Evolutionary conservation across 306 rosid species (phyloP), one percentile per base, ranked within the genome.

Genomic region (Alnus rubra): DNA sequence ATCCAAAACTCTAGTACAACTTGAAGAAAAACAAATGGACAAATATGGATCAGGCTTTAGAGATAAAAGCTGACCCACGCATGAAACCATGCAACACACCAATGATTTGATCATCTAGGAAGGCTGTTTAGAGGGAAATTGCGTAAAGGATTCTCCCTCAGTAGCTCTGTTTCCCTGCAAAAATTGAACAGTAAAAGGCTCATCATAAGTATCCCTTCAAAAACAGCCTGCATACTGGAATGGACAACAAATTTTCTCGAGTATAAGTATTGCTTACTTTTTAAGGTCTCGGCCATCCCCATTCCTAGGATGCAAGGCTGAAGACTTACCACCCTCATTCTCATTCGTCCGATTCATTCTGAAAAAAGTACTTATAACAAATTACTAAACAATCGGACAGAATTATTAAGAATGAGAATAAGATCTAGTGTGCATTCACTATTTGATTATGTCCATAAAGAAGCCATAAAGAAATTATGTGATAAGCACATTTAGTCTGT

Each of bases 131-230:
- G 84, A 58, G 94, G 97, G 42, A 94, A 94, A 72, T 94, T 87
- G 73, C 94, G 94, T n/a, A 94, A 78, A 71, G 98, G 98, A 59
- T 92, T 87, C 88, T 85, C 87, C 86, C 97, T 84, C 65, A 94
- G 75, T 74, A 92, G 75, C 73, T 94, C 97, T 7, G 97, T 84
- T 88, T 94, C 94, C 84, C 97, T 94, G 87, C 79, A 71, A 60
- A 63, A 59, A 55, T 63, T 55, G 71, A 80, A 31, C 28, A 53
- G 10, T 6, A 74, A 9, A 67, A n/a, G 72, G 72, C 72, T 67
- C 30, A 39, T 67, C 30, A 39, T 18, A 67, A 67, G 49, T n/a
- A 67, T 67, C 49, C 7, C 50, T 67, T 67, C 2, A 64, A 4
- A 64, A 9, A 64, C 18, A 33, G 23, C 44, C 19, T 12, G 48